Percentiles rank a stretch among this genome's conserved stretches.
These are phyloP conservation scores for Canna indica DNA, from an alignment of 176 grass and related monocot genomes.

Conservation along the genomic window DNA sequence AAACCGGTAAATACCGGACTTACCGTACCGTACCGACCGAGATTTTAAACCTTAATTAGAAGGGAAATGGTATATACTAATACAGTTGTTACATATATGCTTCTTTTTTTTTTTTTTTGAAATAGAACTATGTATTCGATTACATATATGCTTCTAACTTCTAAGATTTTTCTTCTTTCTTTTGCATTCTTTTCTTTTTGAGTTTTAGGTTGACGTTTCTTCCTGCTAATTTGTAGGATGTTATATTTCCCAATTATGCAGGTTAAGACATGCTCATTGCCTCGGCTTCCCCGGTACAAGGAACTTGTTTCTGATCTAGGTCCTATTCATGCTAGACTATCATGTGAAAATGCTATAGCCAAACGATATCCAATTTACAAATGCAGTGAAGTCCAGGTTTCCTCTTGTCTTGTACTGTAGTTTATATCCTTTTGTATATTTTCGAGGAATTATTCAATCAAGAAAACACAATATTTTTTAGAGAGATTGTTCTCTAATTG, in stretches of 20 bases:
- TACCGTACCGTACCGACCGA: too few relatives aligned
- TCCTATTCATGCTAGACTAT: slow-evolving; percentile 84
- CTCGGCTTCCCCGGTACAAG: slow-evolving; percentile 77
- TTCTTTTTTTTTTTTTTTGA: too few relatives aligned
- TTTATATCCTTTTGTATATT: slow-evolving; percentile 4
- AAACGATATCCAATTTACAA: slow-evolving; percentile 80
- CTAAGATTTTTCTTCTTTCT: too few relatives aligned
- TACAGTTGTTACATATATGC: too few relatives aligned
- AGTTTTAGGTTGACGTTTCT: slow-evolving; percentile 1
- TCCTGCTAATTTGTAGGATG: neutral
- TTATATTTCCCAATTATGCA: slow-evolving; percentile 24
- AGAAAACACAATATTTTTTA: too few relatives aligned
- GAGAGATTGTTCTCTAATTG: neutral
- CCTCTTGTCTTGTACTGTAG: neutral
- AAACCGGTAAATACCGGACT: too few relatives aligned
- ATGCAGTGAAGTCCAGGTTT: slow-evolving; percentile 90
- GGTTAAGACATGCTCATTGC: slow-evolving; percentile 70
- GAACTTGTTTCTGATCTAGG: slow-evolving; percentile 70
- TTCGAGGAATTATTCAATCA: neutral
- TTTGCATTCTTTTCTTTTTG: neutral
- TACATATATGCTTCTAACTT: too few relatives aligned
- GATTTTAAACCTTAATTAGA: too few relatives aligned
- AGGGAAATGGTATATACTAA: too few relatives aligned
- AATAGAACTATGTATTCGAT: too few relatives aligned
- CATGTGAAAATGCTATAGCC: slow-evolving; percentile 50